Evolutionary conservation across 805 yeast genomes (phyloP), one percentile per base, ranked within the genome.

Genomic region (Candida hispaniensis): DNA sequence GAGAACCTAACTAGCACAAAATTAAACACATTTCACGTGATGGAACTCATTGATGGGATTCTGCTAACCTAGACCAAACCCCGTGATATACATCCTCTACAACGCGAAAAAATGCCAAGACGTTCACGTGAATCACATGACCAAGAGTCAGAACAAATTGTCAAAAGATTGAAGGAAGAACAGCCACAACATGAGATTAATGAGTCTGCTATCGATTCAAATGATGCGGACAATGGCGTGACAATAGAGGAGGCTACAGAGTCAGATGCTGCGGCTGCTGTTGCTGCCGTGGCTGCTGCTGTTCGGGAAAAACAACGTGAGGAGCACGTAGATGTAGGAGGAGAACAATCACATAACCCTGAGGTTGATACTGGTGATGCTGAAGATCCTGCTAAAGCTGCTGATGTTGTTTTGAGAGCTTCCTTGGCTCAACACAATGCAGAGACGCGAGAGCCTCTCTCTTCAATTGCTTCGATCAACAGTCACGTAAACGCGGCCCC

Each of bases 191-290:
- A n/a, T n/a, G n/a, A n/a, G 28, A 28, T 32, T 7, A 14, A 9
- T 8, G 36, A 32, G 17, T 26, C 22, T 21, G 36, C 36, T n/a
- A 32, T 32, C 18, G 36, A 32, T 14, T n/a, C n/a, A n/a, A 28
- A 22, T 9, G 25, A 22, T n/a, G 13, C 10, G 25, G 25, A 30
- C 20, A 30, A 32, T 10, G 36, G 18, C 22, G 36, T n/a, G n/a
- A n/a, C n/a, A n/a, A n/a, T n/a, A 14, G 29, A 26, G 18, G 16
- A 36, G 28, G 18, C 30, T 16, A 30, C 29, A 19, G 40, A 30
- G 40, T 12, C 39, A 18, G 38, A 30, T 9, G 40, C 40, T 4
- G 40, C 38, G 6, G 40, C 40, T 4, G 40, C 38, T 3, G 40
- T 32, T 12, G 38, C 40, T 5, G 40, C 40, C 9, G 40, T 30